Evolutionary conservation across 2,329 filamentous ascomycete genomes (phyloP).

Genomic region (Colletotrichum tropicicola): DNA sequence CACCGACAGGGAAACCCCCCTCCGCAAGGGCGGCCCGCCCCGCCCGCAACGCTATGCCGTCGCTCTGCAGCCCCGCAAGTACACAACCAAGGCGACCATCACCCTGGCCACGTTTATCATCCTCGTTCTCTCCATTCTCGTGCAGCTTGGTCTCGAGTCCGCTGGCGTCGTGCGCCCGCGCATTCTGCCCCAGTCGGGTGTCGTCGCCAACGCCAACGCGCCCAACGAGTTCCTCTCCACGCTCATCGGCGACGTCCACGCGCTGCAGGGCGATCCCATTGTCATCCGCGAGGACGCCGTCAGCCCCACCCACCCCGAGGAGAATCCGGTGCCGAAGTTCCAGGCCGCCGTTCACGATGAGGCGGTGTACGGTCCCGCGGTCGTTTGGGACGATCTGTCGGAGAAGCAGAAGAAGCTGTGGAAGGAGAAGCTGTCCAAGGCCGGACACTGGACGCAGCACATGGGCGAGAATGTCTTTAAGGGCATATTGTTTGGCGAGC

Average conservation of each 20-base stretch:
- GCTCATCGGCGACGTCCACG: constrained; percentile 44
- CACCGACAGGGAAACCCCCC: constrained; percentile 43
- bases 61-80: constrained; percentile 62
- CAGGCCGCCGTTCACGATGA: constrained; percentile 56
- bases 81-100: constrained; percentile 61
- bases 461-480: constrained; percentile 82
- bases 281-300: constrained; percentile 47
- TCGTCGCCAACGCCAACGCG: constrained; percentile 13
- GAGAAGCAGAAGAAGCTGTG: constrained; percentile 71
- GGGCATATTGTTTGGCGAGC: constrained; percentile 80
- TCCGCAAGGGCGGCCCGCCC: constrained; percentile 48
- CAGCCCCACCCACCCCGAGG: constrained; percentile 29
- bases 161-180: constrained; percentile 63
- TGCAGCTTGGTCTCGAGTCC: constrained; percentile 72
- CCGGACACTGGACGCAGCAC: constrained; percentile 81
- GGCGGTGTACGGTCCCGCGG: constrained; percentile 60
- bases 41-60: constrained; percentile 76
- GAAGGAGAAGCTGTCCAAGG: constrained; percentile 73
- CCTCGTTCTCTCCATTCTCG: constrained; percentile 68
- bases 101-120: constrained; percentile 65
- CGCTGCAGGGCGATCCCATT: constrained; percentile 44
- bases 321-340: constrained; percentile 37
- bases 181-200: constrained; percentile 1
- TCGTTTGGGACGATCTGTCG: constrained; percentile 76
- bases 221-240: constrained; percentile 45